A percentile compares a stretch with the other conserved stretches of the same genome.
Conservation (phyloP, 352 stramenopile genomes). For the Pseudoperonospora humuli region DNA sequence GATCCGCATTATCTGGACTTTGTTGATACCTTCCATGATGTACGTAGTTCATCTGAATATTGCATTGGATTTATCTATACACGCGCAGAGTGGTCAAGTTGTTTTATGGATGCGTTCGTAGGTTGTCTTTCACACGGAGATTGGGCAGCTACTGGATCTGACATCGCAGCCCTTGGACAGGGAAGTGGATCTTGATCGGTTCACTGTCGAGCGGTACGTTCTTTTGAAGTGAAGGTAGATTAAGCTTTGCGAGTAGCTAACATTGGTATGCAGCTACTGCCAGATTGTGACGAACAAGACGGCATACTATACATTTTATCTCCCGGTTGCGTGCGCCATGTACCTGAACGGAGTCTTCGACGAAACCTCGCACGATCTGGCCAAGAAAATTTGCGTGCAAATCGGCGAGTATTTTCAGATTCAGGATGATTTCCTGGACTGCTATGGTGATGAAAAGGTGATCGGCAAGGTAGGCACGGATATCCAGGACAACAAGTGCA, state of each 20-base stretch:
- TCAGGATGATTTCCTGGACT: conserved; percentile 99
- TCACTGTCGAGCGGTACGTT: conserved; percentile 90
- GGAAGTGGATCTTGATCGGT: conserved; percentile 83
- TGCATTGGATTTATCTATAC: neutral
- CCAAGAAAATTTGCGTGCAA: conserved; percentile 91
- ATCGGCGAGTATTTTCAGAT: conserved; percentile 99
- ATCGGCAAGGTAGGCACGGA: conserved; percentile 96
- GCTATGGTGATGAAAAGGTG: conserved; percentile 90
- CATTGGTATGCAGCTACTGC: conserved; percentile 39
- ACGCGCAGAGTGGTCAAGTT: neutral
- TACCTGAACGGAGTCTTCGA: conserved; percentile 77
- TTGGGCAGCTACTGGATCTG: conserved; percentile 92
- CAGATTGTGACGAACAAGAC: conserved; percentile 99
- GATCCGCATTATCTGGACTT: conserved; percentile 89
- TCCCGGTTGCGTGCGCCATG: conserved; percentile 91
- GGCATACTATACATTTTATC: conserved; percentile 99
- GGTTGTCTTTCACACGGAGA: conserved; percentile 95
- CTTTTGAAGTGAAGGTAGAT: neutral
- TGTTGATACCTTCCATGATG: conserved; percentile 93
- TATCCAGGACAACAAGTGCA: conserved; percentile 99
- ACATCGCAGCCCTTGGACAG: conserved; percentile 83
- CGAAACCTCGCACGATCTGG: conserved; percentile 63
- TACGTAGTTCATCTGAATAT: conserved; percentile 13
- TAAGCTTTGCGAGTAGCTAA: conserved; percentile 1
- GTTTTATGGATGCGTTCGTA: conserved; percentile 30